phyloP scores from a whole-genome alignment of 2,329 filamentous ascomycete species.

The Sporothrix dimorphospora region DNA sequence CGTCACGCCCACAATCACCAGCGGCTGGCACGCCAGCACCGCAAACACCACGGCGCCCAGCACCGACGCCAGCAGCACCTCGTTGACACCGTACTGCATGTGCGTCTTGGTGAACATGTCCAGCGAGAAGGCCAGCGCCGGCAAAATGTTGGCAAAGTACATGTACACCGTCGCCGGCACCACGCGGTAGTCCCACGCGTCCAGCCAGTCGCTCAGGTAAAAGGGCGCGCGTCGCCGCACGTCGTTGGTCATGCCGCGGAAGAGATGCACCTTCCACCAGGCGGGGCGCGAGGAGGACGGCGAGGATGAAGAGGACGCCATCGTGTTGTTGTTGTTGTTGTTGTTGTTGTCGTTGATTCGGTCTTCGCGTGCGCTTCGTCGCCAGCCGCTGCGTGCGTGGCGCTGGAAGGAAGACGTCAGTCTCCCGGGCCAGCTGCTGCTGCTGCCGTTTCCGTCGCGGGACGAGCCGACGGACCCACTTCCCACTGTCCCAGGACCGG shows the following conservation, averaged over 20 bases:
- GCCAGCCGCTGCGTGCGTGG: conserved; percentile 13
- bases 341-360: not conserved
- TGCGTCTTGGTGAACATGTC: conserved; percentile 92
- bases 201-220: conserved; percentile 80
- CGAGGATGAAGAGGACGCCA: not conserved
- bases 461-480: conserved; percentile 13
- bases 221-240: conserved; percentile 73
- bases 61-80: conserved; percentile 84
- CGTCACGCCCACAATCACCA: conserved; percentile 90
- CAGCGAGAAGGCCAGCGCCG: conserved; percentile 83
- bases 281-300: not conserved
- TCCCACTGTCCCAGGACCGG: not conserved
- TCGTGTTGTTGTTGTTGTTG: not conserved
- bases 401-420: conserved; percentile 18
- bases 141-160: conserved; percentile 92
- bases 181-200: conserved; percentile 90
- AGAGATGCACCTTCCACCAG: conserved; percentile 80
- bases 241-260: conserved; percentile 80
- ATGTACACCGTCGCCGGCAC: conserved; percentile 87
- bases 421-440: conserved; percentile 15
- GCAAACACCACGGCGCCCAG: conserved; percentile 81
- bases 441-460: conserved; percentile 1
- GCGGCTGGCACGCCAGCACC: conserved; percentile 76
- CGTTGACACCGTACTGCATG: conserved; percentile 86
- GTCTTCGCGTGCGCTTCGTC: not conserved